Evolutionary conservation across 2,329 filamentous ascomycete genomes (phyloP).

Genomic region (Coleophoma crateriformis): DNA sequence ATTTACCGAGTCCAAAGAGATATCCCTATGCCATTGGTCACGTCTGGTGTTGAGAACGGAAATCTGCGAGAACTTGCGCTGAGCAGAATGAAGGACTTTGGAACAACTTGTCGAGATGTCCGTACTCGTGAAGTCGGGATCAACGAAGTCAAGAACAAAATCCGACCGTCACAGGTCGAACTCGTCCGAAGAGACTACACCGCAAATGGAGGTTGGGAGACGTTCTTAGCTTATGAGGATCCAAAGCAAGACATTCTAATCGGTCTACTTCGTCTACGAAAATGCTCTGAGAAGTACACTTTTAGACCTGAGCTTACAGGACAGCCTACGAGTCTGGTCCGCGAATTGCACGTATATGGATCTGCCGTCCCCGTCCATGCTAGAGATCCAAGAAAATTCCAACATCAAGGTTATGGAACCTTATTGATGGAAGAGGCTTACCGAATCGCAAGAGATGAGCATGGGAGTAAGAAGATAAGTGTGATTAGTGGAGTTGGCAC

Average conservation of each 20-base stretch:
- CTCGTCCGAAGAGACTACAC: slow-evolving; percentile 89
- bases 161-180: slow-evolving; percentile 92
- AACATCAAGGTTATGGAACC: slow-evolving; percentile 96
- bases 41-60: slow-evolving; percentile 95
- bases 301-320: slow-evolving; percentile 81
- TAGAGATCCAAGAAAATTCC: slow-evolving; percentile 91
- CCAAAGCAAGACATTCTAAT: slow-evolving; percentile 98
- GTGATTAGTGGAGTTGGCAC: slow-evolving; percentile 98
- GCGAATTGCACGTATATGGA: slow-evolving; percentile 95
- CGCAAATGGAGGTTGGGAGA: slow-evolving; percentile 97
- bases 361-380: slow-evolving; percentile 97
- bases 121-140: slow-evolving; percentile 95
- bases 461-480: slow-evolving; percentile 88
- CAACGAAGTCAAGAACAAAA: slow-evolving; percentile 99
- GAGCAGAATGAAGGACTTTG: slow-evolving; percentile 98
- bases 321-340: slow-evolving; percentile 86
- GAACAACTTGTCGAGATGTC: slow-evolving; percentile 93
- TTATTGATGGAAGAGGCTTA: slow-evolving; percentile 97
- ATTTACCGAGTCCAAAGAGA: slow-evolving; percentile 98
- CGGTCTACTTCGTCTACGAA: slow-evolving; percentile 78
- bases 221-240: slow-evolving; percentile 95
- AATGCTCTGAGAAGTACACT: slow-evolving; percentile 87
- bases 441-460: slow-evolving; percentile 88
- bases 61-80: slow-evolving; percentile 90
- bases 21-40: slow-evolving; percentile 99